phyloP scores from a whole-genome alignment of 345 rosid genomes.

The Mallotus nudiflorus region DNA sequence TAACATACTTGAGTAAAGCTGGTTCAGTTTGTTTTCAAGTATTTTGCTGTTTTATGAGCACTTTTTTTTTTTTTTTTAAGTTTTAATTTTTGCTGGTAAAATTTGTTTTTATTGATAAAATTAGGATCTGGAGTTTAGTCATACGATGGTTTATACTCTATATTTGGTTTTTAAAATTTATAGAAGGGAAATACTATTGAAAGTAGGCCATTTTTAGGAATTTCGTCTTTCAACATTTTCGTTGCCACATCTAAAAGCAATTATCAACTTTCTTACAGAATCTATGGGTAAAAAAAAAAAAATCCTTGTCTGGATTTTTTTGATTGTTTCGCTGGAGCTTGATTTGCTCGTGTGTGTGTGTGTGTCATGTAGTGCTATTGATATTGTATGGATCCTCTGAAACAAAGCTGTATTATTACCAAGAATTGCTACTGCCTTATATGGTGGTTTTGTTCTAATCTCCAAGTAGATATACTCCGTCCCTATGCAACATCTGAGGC shows the following conservation, averaged over 20 bases:
- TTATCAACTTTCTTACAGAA: not conserved
- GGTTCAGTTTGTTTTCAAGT: not conserved
- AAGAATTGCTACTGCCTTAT: not conserved
- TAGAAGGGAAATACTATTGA: not conserved
- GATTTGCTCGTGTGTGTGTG: not conserved
- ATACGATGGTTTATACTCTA: too few species aligned
- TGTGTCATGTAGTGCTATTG: not conserved
- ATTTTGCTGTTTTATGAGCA: not conserved
- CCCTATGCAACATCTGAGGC: not conserved
- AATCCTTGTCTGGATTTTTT: not conserved
- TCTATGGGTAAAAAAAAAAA: not conserved
- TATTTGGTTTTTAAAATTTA: conserved; percentile 1
- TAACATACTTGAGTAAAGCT: not conserved
- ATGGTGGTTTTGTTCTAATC: not conserved
- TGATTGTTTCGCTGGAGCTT: conserved; percentile 7
- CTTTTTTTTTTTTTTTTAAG: not conserved
- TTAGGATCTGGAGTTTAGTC: too few species aligned
- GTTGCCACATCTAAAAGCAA: not conserved
- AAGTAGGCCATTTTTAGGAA: not conserved
- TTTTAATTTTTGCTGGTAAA: too few species aligned
- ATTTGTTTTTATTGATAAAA: not conserved
- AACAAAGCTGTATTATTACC: not conserved
- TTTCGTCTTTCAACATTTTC: not conserved
- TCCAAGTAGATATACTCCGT: not conserved
- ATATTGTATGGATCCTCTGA: conserved; percentile 11